Conservation (phyloP, 2,329 filamentous ascomycete species). For the Trichoderma afroharzianum region DNA sequence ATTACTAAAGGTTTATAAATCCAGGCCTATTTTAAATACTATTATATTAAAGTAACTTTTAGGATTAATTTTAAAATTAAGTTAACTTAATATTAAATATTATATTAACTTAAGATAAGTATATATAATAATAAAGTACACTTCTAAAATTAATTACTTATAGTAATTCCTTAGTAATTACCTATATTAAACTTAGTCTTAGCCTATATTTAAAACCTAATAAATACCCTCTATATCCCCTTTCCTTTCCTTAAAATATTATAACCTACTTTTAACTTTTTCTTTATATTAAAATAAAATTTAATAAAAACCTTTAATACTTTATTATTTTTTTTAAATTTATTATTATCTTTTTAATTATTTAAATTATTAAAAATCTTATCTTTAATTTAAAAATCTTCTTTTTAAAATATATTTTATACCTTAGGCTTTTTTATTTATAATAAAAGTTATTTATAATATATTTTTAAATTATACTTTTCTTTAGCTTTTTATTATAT, state of each 20-base stretch:
- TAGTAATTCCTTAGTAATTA: background rate
- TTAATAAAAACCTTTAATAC: conserved; percentile 12
- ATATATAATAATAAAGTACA: background rate
- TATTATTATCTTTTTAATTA: background rate
- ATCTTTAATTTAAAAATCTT: conserved; percentile 5
- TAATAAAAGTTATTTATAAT: background rate
- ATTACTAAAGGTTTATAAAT: too few species aligned
- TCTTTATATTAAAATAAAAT: background rate
- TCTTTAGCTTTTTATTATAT: background rate
- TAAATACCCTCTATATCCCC: background rate
- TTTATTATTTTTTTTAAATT: conserved; percentile 17
- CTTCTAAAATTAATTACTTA: background rate
- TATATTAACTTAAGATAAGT: background rate
- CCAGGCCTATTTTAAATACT: too few species aligned
- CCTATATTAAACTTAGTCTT: background rate
- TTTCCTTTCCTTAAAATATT: background rate
- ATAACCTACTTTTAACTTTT: background rate
- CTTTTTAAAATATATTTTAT: conserved; percentile 3
- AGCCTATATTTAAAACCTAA: background rate
- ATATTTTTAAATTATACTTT: background rate
- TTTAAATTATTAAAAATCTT: conserved; percentile 3
- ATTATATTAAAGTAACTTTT: too few species aligned
- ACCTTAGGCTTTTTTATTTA: background rate
- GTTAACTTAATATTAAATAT: background rate
- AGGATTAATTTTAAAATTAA: background rate